Conservation (phyloP, 371 early-diverging fungal genomes). For the Encephalitozoon romaleae region DNA sequence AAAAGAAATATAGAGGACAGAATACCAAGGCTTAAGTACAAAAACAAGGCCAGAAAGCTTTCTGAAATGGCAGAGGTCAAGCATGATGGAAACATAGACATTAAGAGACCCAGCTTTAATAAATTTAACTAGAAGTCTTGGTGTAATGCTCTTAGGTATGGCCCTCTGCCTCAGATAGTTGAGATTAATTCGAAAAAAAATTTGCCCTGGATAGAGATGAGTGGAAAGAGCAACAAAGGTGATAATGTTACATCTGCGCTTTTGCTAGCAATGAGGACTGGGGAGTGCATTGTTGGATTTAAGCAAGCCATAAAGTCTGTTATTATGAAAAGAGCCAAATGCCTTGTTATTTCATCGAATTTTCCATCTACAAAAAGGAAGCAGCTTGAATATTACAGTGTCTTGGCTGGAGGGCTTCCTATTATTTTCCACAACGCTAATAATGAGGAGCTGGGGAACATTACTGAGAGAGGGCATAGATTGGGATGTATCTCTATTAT, state of each 20-base stretch:
- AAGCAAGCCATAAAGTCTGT: conserved; percentile 53
- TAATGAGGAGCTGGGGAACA: conserved; percentile 58
- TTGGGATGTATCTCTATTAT: conserved; percentile 60
- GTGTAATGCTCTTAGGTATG: not conserved
- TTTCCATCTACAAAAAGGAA: conserved; percentile 55
- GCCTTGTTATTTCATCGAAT: conserved; percentile 57
- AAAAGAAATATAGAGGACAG: not conserved
- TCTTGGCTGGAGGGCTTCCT: conserved; percentile 57
- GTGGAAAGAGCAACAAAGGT: conserved; percentile 13
- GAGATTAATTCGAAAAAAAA: not conserved
- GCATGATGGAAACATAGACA: conserved; percentile 1
- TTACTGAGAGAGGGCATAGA: conserved; percentile 52
- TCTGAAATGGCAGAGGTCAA: not conserved
- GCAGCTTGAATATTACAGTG: conserved; percentile 60
- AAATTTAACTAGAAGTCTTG: not conserved
- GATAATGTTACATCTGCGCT: conserved; percentile 50
- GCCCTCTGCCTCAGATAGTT: too few species aligned
- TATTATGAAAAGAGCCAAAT: conserved; percentile 53
- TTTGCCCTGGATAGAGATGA: conserved; percentile 34
- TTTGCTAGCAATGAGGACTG: conserved; percentile 61
- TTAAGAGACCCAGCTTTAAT: not conserved
- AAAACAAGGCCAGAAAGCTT: conserved; percentile 1
- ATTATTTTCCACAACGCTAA: conserved; percentile 58
- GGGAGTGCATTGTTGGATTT: conserved; percentile 60
- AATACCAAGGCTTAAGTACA: not conserved